Evolutionary conservation across 768 basidiomycete genomes (phyloP), one percentile per base, ranked within the genome.

Genomic region (Lactarius pseudohatsudake): DNA sequence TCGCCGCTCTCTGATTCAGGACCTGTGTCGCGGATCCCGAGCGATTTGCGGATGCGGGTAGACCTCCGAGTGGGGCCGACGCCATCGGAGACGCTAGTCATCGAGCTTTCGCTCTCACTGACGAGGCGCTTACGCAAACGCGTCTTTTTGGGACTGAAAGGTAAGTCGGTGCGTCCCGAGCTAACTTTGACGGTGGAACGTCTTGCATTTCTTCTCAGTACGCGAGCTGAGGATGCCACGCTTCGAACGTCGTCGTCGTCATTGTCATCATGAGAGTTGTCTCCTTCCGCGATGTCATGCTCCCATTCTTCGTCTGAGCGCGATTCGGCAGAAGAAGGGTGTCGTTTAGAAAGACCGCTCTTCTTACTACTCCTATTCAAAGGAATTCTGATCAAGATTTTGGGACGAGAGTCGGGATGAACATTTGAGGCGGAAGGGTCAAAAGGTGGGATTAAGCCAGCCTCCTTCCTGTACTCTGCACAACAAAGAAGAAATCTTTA

Each of bases 81-180:
- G 59, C 57, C 57, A 74, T 75, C 30, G 64, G 22, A 40, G 38
- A 54, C 54, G 38, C 62, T 58, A 45, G 71, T 72, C 20, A 74
- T 71, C 53, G 76, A 75, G 59, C 77, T 75, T 47, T 80, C 80
- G 38, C 75, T 77, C 36, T 81, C 82, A 0, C 78, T 70, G 11
- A 77, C 78, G 38, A 72, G 71, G 18, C 79, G 72, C 60, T 72
- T 75, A 50, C 74, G 75, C 38, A 79, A 74, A 10, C 86, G 82
- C 43, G 84, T 82, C 75, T 87, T 91, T 73, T 75, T 82, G 0
- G 90, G 88, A 71, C 88, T 90, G 75, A 87, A 90, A 8, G 88
- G 88, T 41, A 89, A 81, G 43, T 73, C 72, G 75, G 71, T n/a
- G 56, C 59, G 66, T 38, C 62, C 71, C 65, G n/a, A 66, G 64